A percentile compares a stretch with the other conserved stretches of the same genome.
These are phyloP conservation scores for Neoscytalidium dimidiatum DNA, from an alignment of 2,329 filamentous ascomycete genomes.

Conservation along the genomic window DNA sequence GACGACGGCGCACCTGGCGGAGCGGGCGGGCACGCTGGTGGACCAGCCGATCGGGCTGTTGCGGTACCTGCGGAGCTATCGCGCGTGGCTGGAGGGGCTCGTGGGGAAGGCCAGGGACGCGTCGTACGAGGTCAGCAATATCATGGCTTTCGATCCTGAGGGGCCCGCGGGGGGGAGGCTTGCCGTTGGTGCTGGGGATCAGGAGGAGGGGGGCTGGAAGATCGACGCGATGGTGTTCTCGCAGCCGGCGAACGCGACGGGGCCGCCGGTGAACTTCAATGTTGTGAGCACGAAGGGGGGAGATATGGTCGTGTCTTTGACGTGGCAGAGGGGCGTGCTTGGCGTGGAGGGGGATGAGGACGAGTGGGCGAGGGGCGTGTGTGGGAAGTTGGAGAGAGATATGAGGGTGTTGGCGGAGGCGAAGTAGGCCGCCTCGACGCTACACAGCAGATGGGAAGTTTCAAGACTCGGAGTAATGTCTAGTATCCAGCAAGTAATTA, in stretches of 20 bases:
- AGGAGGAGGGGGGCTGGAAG: slow-evolving; percentile 20
- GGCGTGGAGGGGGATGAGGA: slow-evolving; percentile 36
- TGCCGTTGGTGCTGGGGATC: neutral
- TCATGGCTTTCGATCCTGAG: slow-evolving; percentile 39
- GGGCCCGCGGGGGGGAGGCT: neutral
- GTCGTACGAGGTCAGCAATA: slow-evolving; percentile 51
- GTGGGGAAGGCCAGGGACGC: slow-evolving; percentile 41
- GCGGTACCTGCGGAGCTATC: slow-evolving; percentile 42
- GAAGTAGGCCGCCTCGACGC: neutral
- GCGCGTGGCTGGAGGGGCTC: slow-evolving; percentile 43
- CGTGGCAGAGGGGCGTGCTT: slow-evolving; percentile 48
- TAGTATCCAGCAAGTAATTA: too few species aligned
- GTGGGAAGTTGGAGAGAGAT: slow-evolving; percentile 13
- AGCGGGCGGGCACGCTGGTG: slow-evolving; percentile 31
- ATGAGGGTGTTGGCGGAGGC: neutral
- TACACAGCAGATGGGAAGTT: too few species aligned
- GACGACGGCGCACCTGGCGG: slow-evolving; percentile 36
- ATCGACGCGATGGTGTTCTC: slow-evolving; percentile 46
- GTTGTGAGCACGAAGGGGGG: slow-evolving; percentile 44
- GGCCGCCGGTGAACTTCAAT: slow-evolving; percentile 44
- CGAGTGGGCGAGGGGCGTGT: slow-evolving; percentile 27
- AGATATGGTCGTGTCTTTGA: slow-evolving; percentile 40
- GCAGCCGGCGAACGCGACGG: slow-evolving; percentile 45
- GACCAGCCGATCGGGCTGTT: slow-evolving; percentile 49
- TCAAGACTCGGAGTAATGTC: too few species aligned